phyloP scores from a whole-genome alignment of 108 stramenopile species.

The Aurantiochytrium sp. region DNA sequence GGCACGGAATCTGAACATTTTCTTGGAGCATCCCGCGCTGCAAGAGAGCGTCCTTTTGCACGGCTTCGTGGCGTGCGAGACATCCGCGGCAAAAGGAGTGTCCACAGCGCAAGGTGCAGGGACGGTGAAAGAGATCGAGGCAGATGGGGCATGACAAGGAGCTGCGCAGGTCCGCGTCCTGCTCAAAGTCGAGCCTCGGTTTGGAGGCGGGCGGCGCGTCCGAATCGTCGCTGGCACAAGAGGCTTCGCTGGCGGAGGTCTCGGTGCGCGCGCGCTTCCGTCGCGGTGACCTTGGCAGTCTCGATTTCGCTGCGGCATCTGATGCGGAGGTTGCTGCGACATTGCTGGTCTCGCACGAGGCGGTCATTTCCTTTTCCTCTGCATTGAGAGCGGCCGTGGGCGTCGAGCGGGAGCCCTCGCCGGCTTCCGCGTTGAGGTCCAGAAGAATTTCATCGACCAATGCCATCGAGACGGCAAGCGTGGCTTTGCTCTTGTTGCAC shows the following conservation, averaged over 20 bases:
- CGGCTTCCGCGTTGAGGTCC: background rate
- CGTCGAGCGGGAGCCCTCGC: too few relatives aligned
- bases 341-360: too few relatives aligned
- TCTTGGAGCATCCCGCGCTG: background rate
- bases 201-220: background rate
- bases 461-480: background rate
- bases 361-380: too few relatives aligned
- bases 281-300: too few relatives aligned
- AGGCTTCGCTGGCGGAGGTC: background rate
- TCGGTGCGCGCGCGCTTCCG: too few relatives aligned
- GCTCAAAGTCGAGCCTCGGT: background rate
- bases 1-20: background rate
- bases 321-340: too few relatives aligned
- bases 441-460: background rate
- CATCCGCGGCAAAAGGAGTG: conserved; percentile 64
- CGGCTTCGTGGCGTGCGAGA: conserved; percentile 7
- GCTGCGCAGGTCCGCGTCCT: conserved; percentile 23
- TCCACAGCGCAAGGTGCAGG: conserved; percentile 54
- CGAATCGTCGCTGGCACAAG: background rate
- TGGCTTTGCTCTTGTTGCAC: too few relatives aligned
- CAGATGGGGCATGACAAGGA: conserved; percentile 57
- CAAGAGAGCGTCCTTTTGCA: background rate
- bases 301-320: too few relatives aligned
- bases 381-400: too few relatives aligned
- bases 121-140: conserved; percentile 53